phyloP scores from a whole-genome alignment of 805 yeast genomes.

The Candida anglica region DNA sequence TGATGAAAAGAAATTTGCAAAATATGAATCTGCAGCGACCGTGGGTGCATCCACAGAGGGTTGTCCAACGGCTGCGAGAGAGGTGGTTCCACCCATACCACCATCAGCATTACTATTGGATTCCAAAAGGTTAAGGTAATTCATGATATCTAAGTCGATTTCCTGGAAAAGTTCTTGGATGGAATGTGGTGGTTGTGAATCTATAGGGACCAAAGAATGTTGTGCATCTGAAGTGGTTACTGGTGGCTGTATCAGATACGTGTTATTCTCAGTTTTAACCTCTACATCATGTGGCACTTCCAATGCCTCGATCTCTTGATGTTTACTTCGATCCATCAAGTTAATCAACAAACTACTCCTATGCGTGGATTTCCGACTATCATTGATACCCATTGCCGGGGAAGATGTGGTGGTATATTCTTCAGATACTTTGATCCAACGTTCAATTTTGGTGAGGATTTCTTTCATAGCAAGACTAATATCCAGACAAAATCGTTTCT shows the following conservation, averaged over 20 bases:
- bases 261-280: background rate
- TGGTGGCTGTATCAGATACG: background rate
- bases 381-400: background rate
- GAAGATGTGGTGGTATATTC: conserved; percentile 6
- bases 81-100: no score
- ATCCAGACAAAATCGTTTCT: conserved; percentile 14
- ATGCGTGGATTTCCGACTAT: background rate
- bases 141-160: conserved; percentile 24
- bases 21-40: conserved; percentile 4
- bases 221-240: background rate
- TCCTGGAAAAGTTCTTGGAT: conserved; percentile 27
- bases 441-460: conserved; percentile 18
- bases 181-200: conserved; percentile 4
- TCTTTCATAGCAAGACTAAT: conserved; percentile 20
- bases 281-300: conserved; percentile 17
- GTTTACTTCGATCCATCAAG: conserved; percentile 26
- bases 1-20: conserved; percentile 4
- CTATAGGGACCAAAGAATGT: background rate
- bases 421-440: conserved; percentile 23
- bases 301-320: conserved; percentile 26
- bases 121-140: conserved; percentile 25
- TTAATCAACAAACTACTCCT: conserved; percentile 18
- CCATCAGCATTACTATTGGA: conserved; percentile 9
- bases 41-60: no score
- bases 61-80: no score